These are phyloP conservation scores for Saccharomyces hybrid DNA, from an alignment of 1,139 yeast species.

Conservation along the genomic window DNA sequence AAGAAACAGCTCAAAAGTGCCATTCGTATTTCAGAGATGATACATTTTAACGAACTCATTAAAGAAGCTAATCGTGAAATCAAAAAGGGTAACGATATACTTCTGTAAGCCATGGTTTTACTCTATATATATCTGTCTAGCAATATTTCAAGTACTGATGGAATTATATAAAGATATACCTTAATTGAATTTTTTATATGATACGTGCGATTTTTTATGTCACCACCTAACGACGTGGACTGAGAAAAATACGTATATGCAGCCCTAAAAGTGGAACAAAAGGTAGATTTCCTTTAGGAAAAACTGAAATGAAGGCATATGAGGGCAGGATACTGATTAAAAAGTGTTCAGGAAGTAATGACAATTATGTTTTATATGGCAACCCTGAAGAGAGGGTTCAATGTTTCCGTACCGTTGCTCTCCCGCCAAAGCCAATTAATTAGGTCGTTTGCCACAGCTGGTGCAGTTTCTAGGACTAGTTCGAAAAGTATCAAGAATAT, in stretches of 20 bases:
- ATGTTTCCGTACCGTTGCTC: conserved; percentile 7
- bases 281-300: not conserved
- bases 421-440: not conserved
- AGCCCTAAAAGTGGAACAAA: not conserved
- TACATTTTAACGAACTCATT: conserved; percentile 57
- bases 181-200: no score
- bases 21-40: conserved; percentile 57
- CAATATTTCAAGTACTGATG: conserved; percentile 2
- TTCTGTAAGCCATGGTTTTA: not conserved
- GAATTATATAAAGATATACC: no score
- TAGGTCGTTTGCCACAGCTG: not conserved
- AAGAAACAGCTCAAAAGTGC: conserved; percentile 58
- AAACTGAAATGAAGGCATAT: not conserved
- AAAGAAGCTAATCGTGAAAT: conserved; percentile 60
- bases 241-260: not conserved
- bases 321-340: not conserved
- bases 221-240: not conserved
- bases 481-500: conserved; percentile 5
- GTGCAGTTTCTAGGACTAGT: not conserved
- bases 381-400: conserved; percentile 16
- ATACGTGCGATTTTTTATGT: not conserved
- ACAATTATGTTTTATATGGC: not conserved
- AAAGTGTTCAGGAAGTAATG: not conserved
- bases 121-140: not conserved
- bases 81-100: conserved; percentile 28